These are phyloP conservation scores for Fusarium albidum DNA, from an alignment of 2,329 filamentous ascomycete genomes.

Conservation along the genomic window DNA sequence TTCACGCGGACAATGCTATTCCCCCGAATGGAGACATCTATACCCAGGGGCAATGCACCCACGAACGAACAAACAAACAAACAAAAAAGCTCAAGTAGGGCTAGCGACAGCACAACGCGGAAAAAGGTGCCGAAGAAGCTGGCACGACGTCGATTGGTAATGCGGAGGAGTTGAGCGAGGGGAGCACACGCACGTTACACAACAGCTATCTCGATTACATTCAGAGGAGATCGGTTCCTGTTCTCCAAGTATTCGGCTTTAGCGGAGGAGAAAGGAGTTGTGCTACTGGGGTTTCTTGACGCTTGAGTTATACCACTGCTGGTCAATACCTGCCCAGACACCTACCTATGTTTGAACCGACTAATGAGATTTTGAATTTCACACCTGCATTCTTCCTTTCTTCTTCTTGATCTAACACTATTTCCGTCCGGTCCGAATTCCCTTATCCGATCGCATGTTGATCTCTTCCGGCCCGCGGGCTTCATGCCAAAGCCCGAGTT, in stretches of 20 bases:
- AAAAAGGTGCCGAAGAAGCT: not conserved
- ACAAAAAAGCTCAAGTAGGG: constrained; percentile 18
- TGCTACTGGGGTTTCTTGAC: constrained; percentile 4
- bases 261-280: constrained; percentile 5
- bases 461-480: not conserved
- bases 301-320: constrained; percentile 8
- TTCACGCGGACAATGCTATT: constrained; percentile 8
- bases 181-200: constrained; percentile 1
- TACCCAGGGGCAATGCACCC: constrained; percentile 18
- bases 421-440: not conserved
- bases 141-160: constrained; percentile 17
- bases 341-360: constrained; percentile 4
- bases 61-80: constrained; percentile 6
- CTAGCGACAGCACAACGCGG: constrained; percentile 16
- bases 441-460: not conserved
- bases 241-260: not conserved
- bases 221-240: constrained; percentile 1
- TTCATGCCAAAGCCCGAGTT: not conserved
- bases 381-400: not conserved
- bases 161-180: constrained; percentile 16
- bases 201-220: constrained; percentile 13
- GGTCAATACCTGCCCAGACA: constrained; percentile 3
- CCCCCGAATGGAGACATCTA: constrained; percentile 19
- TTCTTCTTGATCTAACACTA: not conserved
- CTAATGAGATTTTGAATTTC: constrained; percentile 5